Evolutionary conservation across 2,329 filamentous ascomycete genomes (phyloP).

Genomic region (Pseudopyricularia cyperi): DNA sequence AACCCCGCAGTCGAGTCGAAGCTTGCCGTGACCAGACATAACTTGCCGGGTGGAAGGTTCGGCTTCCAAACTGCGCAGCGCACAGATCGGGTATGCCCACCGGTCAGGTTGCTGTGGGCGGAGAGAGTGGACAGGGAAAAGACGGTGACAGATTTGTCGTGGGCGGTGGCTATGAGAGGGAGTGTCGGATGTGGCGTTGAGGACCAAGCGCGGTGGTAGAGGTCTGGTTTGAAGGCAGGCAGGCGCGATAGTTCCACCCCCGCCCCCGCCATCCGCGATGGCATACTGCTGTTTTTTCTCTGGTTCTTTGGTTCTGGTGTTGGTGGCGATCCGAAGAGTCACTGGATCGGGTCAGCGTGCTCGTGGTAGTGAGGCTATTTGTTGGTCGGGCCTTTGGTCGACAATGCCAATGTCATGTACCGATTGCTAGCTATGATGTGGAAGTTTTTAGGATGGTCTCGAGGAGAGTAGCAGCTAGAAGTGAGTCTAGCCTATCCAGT

Average conservation of each 20-base stretch:
- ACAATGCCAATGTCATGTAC: no score
- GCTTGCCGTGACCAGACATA: constrained; percentile 79
- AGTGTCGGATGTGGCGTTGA: constrained; percentile 75
- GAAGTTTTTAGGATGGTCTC: no score
- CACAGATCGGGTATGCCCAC: constrained; percentile 86
- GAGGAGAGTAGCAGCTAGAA: no score
- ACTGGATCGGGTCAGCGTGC: no score
- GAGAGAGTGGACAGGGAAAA: constrained; percentile 77
- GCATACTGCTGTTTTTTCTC: no score
- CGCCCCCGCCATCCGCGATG: neutral
- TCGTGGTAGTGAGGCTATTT: no score
- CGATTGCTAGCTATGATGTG: no score
- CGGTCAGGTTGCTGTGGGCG: constrained; percentile 65
- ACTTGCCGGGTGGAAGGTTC: constrained; percentile 41
- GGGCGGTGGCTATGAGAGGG: constrained; percentile 78
- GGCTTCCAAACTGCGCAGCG: constrained; percentile 83
- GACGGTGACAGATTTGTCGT: constrained; percentile 75
- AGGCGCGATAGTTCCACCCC: constrained; percentile 14
- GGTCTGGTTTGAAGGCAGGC: constrained; percentile 37
- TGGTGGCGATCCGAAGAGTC: no score
- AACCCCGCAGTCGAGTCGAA: constrained; percentile 87
- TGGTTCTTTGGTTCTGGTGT: neutral
- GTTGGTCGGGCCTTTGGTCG: no score
- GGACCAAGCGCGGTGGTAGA: constrained; percentile 69
- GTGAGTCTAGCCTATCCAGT: no score